Evolutionary conservation across 2,329 filamentous ascomycete genomes (phyloP).

Genomic region (Berkeleyomyces basicola): DNA sequence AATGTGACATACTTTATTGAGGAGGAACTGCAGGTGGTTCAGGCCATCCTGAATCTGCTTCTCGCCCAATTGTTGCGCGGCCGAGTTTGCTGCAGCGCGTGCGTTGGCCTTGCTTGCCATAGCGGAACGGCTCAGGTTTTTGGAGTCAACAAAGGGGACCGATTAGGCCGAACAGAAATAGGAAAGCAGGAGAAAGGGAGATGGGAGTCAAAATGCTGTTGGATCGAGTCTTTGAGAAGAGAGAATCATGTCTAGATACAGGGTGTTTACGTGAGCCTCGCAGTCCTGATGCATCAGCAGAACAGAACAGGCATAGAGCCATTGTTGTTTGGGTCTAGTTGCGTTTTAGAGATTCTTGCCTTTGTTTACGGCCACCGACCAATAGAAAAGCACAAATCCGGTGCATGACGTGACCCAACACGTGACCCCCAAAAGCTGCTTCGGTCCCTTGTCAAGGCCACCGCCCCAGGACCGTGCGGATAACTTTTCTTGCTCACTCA

Average conservation of each 20-base stretch:
- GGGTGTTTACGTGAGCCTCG: too few relatives aligned
- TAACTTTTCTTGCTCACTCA: constrained; percentile 6
- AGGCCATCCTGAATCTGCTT: constrained; percentile 12
- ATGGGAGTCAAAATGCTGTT: background rate
- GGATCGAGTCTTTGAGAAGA: too few relatives aligned
- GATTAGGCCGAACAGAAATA: background rate
- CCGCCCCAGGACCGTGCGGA: constrained; percentile 5
- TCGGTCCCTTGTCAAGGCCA: background rate
- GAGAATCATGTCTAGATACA: too few relatives aligned
- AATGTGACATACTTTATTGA: constrained; percentile 12
- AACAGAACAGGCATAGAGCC: too few relatives aligned
- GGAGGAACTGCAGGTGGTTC: constrained; percentile 12
- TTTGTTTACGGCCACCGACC: background rate
- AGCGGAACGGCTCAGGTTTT: background rate
- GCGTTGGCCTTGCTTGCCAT: constrained; percentile 12
- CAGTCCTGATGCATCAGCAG: too few relatives aligned
- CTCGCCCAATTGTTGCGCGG: constrained; percentile 8
- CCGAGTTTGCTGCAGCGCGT: constrained; percentile 10
- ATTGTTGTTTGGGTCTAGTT: background rate
- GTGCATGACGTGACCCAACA: background rate
- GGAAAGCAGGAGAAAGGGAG: background rate
- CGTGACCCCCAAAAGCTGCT: background rate
- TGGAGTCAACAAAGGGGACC: background rate
- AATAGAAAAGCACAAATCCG: background rate
- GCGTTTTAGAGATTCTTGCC: background rate